Base-by-base conservation (phyloP, 2,329 filamentous ascomycete genomes). In the Lecanicillium sp. region DNA sequence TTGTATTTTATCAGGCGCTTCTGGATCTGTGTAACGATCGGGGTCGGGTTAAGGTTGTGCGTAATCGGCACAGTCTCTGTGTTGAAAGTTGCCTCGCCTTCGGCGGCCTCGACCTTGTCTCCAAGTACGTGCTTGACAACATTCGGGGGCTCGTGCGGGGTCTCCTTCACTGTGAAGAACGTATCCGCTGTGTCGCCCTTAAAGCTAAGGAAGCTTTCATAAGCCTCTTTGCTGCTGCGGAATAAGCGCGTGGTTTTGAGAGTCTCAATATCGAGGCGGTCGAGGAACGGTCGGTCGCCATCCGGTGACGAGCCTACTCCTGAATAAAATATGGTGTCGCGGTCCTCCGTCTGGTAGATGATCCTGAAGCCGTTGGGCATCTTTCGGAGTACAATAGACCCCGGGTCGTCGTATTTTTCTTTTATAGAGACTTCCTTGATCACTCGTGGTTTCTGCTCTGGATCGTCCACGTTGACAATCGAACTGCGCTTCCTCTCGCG, bases 21-120 rank as follows among this genome's bases (percentile, higher is more conserved):
- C 62, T 75, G 3, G 78, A 75, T 52, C 63, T 71, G 1, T 70
- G 73, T 15, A 74, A 76, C 4, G 75, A 79, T 55, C 66, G 68
- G 68, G 68, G 74, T 75, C 61, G 30, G 62, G 17, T 6, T 12
- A 12, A 27, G 36, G 1, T 40, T 47, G n/a, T 41, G 19, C 2
- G 44, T 47, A 10, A 47, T 37, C 20, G 44, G 36, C 6, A 36
- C 21, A 8, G 29, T 5, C 12, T 17, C 12, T 19, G 44, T 33
- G 27, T 5, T 35, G 23, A 39, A 47, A 6, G 35, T 37, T n/a
- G 44, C 44, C 27, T 41, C 44, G 20, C 44, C 37, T 10, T 19
- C 29, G 10, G 44, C 12, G 21, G 44, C 44, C 3, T 47, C 29
- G 19, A 40, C 24, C 9, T 41, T 20, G 1, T 35, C n/a, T 21